These are phyloP conservation scores for Colletotrichum sansevieriae DNA, from an alignment of 2,329 filamentous ascomycete species.

Conservation along the genomic window DNA sequence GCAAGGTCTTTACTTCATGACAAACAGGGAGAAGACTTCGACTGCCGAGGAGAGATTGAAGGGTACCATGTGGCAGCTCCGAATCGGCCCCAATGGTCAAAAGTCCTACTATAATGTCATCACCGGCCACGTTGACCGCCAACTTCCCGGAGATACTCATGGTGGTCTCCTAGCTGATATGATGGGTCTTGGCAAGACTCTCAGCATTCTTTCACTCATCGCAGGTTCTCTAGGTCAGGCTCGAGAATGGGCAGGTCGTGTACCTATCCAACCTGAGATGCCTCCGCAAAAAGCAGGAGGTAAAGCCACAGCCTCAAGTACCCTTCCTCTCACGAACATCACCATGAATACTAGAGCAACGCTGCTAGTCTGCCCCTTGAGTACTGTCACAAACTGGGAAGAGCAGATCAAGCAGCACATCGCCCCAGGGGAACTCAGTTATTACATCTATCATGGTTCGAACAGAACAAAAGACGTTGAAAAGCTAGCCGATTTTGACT, in stretches of 20 bases:
- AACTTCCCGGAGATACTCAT: constrained; percentile 74
- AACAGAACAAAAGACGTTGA: constrained; percentile 78
- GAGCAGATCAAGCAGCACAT: constrained; percentile 90
- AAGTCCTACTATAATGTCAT: constrained; percentile 85
- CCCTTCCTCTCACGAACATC: constrained; percentile 65
- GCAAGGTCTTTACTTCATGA: constrained; percentile 91
- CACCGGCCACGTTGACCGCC: constrained; percentile 74
- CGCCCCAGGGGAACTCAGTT: constrained; percentile 71
- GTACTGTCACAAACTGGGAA: constrained; percentile 94
- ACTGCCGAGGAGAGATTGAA: constrained; percentile 71
- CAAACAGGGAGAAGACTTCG: constrained; percentile 75
- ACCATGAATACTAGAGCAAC: constrained; percentile 81
- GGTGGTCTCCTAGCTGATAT: constrained; percentile 86
- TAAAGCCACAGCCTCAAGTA: constrained; percentile 54
- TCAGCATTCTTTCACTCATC: constrained; percentile 87
- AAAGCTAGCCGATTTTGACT: constrained; percentile 79
- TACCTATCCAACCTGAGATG: constrained; percentile 63
- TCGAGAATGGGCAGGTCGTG: constrained; percentile 68
- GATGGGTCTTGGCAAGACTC: constrained; percentile 90
- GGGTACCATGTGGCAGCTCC: constrained; percentile 83
- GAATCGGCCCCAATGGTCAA: constrained; percentile 62
- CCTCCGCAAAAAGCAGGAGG: constrained; percentile 53
- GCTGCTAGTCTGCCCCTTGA: constrained; percentile 88
- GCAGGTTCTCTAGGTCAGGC: constrained; percentile 75
- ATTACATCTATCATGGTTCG: constrained; percentile 88